Evolutionary conservation across 2,329 filamentous ascomycete genomes (phyloP), one percentile per base, ranked within the genome.

Genomic region (Geosmithia flava): DNA sequence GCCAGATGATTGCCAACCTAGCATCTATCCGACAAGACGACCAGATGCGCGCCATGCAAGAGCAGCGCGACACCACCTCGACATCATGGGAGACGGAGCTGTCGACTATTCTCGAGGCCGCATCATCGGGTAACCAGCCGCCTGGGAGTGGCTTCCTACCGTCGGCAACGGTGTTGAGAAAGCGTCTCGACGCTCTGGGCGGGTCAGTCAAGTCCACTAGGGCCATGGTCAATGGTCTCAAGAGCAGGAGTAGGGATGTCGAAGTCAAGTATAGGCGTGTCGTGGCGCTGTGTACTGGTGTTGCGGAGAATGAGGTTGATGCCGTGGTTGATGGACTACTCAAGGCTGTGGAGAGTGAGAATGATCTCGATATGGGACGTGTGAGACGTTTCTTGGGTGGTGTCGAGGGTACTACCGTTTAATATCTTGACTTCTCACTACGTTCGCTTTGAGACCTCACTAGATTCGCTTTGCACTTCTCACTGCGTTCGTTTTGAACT

Each of bases 241-340:
- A 87, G 61, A 82, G 83, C 29, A 81, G 86, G 51, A 91, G 87
- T 56, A 83, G 81, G 4, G 89, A 95, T 48, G 74, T 95, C 3
- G 91, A 95, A 59, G 74, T 84, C 54, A 88, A 93, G 65, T 96
- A 96, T 62, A 78, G 89, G 23, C 85, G 84, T 54, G 87, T 97
- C 29, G 88, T 98, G 20, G 81, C 85, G 48, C 70, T 96, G 13
- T 96, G 91, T 61, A 95, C 89, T 0, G 82, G 81, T 8, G 85
- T 90, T 33, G 75, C 80, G 1, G 88, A 94, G 52, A 74, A 75
- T 8, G 78, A 87, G 50, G 85, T 97, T 15, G 93, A 97, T 56
- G 78, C 79, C 49, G 78, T 89, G 47, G 72, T 96, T 0, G 86
- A 88, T 47, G 81, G 81, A 2, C 70, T 98, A 42, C 78, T 94